Base-by-base conservation (phyloP, 345 rosid species). In the Turnera subulata region DNA sequence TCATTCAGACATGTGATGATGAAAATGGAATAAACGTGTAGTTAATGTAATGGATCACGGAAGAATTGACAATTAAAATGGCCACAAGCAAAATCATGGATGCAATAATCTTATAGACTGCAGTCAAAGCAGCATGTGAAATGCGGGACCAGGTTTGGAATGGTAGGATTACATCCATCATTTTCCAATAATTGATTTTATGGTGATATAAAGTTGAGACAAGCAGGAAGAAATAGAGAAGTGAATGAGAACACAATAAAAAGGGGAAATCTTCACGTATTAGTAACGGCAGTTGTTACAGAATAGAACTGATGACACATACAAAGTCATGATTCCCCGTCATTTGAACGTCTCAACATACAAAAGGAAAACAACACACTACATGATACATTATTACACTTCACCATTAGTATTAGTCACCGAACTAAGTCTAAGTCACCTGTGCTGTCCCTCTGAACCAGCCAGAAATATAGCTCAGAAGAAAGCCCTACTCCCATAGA, bases 401-500 rank as follows among this genome's bases (percentile, higher is more conserved):
- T 74, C 72, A 76, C 73, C 74, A 82, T 70, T 70, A 82, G 85
- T 68, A 83, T 87, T 80, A 93, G 89, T 82, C 86, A 69, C 72
- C 80, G 65, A 55, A 66, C 79, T 78, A 79, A 63, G 73, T 71
- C 86, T 84, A 74, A 73, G 88, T 89, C 85, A 84, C 81, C 85
- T 79, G 88, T 67, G 74, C 48, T 74, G 69, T 80, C 78, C 82
- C 81, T 65, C 62, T 59, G 63, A 69, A 66, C 68, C 61, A 45
- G 51, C 37, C 48, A 58, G 65, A 24, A 26, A 53, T 37, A 11
- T 38, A 64, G 79, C 79, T 94, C 80, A 94, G 84, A 89, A 94
- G 79, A 94, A 94, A 62, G 99, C 88, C 74, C 96, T 80, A 63
- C 97, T 94, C 59, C 99, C 99, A 21, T 94, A 94, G 65, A 88